Evolutionary conservation across 352 stramenopile species (phyloP).

Genomic region (Phytophthora capsici): DNA sequence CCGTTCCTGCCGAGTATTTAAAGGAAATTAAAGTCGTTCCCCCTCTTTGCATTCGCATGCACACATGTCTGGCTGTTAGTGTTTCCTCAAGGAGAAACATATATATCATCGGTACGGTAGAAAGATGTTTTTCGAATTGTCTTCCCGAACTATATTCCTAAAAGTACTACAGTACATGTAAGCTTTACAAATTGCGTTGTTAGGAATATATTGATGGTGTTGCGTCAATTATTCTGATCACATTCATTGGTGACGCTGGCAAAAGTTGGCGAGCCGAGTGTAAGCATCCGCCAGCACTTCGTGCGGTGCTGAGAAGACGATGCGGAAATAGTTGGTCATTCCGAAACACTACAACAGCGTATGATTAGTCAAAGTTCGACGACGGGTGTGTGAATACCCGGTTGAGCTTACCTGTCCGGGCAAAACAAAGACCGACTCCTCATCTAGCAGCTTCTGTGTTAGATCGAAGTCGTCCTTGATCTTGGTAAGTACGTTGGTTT

Average conservation of each 20-base stretch:
- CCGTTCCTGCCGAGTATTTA: slow-evolving; percentile 46
- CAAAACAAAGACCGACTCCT: slow-evolving; percentile 96
- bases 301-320: slow-evolving; percentile 74
- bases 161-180: too few relatives aligned
- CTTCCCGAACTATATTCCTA: too few relatives aligned
- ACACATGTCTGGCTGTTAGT: too few relatives aligned
- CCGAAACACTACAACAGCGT: slow-evolving; percentile 49
- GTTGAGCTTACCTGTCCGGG: slow-evolving; percentile 73
- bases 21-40: slow-evolving; percentile 24
- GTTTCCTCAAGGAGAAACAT: too few relatives aligned
- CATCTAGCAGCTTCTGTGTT: slow-evolving; percentile 92
- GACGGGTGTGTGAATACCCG: too few relatives aligned
- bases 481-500: slow-evolving; percentile 69
- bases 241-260: slow-evolving; percentile 46
- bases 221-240: background rate
- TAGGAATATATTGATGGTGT: too few relatives aligned
- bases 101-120: too few relatives aligned
- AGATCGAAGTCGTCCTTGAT: slow-evolving; percentile 95
- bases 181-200: too few relatives aligned
- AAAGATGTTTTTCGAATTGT: too few relatives aligned
- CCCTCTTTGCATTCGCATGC: background rate
- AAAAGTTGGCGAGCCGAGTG: slow-evolving; percentile 65
- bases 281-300: slow-evolving; percentile 75
- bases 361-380: slow-evolving; percentile 6
- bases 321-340: slow-evolving; percentile 77